phyloP scores from a whole-genome alignment of 1,284 basidiomycete species.

The Takashimella koratensis region DNA sequence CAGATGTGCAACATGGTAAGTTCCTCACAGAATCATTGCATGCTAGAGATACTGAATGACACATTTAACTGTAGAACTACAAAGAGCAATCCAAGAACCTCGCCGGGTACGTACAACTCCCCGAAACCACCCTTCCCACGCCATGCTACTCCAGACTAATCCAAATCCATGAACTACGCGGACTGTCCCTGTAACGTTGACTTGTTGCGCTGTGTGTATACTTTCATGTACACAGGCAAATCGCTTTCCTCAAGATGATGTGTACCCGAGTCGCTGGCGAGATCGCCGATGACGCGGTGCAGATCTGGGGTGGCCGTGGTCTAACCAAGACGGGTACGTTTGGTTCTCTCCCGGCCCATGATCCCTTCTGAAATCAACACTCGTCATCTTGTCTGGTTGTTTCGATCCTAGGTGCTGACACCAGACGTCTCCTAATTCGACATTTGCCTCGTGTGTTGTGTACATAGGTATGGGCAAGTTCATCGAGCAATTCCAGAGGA shows the following conservation, averaged over 20 bases:
- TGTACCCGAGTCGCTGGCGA: conserved; percentile 46
- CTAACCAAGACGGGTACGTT: conserved; percentile 58
- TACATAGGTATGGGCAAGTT: conserved; percentile 56
- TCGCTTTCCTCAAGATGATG: conserved; percentile 60
- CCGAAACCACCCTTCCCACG: neutral
- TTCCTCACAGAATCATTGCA: neutral
- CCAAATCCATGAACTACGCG: neutral
- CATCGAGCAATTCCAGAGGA: conserved; percentile 53
- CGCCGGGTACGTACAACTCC: conserved; percentile 23
- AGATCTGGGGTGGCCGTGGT: conserved; percentile 56
- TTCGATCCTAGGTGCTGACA: neutral
- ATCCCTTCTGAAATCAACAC: conserved; percentile 53
- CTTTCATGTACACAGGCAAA: too few species aligned
- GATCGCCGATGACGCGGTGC: conserved; percentile 54
- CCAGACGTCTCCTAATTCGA: too few species aligned
- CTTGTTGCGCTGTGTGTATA: too few species aligned
- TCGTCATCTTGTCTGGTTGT: too few species aligned
- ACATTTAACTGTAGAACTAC: conserved; percentile 52
- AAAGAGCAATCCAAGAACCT: conserved; percentile 61
- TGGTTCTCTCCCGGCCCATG: too few species aligned
- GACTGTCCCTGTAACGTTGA: neutral
- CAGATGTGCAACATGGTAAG: conserved; percentile 79
- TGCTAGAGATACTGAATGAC: neutral
- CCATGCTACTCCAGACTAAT: too few species aligned
- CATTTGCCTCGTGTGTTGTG: conserved; percentile 49